Base-by-base conservation (phyloP, 192 early-diverging fungal species). In the Mortierella antarctica region DNA sequence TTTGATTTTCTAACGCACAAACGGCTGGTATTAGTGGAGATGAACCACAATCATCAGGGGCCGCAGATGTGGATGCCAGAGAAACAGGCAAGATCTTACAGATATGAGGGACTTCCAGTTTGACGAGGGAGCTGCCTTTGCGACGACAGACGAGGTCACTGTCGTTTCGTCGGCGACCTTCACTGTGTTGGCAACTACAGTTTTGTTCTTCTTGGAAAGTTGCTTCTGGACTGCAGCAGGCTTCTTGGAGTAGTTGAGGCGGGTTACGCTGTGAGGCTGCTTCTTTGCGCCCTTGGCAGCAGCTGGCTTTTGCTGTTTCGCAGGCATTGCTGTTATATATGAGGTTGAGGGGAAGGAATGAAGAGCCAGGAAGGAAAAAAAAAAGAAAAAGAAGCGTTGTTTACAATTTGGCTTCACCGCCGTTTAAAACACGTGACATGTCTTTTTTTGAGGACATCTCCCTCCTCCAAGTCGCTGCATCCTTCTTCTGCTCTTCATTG, bases 61-160 rank as follows among this genome's bases (percentile, higher is more conserved):
- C 31, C 3, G 1, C 31, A 31, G 31, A 3, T 31, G 31, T 31
- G 31, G 31, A 1, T 2, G 31, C 31, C 3, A 31, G 31, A 31
- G 1, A 1, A 31, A 31, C 3, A 3, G 31, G 31, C 31, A 31
- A 31, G 31, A 31, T 31, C 68, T 70, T 82, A 87, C 85, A 56
- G 82, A 52, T 52, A 65, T 59, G 2, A 88, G 67, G 45, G 69
- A 82, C 48, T 88, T 88, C 87, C 87, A 88, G 66, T 88, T 88
- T 7, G 85, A 84, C 10, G 87, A 88, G 23, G 84, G 82, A 0
- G 76, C 73, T 1, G 77, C 61, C 45, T 78, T 78, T 39, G 74
- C 65, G 47, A 57, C 46, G 18, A 71, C 64, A 12, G 77, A 80
- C 39, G 77, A 72, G 6, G 77, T 58, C 2, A 67, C 46, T 1